Conservation (phyloP, 805 yeast genomes). For the Wickerhamomyces hampshirensis region DNA sequence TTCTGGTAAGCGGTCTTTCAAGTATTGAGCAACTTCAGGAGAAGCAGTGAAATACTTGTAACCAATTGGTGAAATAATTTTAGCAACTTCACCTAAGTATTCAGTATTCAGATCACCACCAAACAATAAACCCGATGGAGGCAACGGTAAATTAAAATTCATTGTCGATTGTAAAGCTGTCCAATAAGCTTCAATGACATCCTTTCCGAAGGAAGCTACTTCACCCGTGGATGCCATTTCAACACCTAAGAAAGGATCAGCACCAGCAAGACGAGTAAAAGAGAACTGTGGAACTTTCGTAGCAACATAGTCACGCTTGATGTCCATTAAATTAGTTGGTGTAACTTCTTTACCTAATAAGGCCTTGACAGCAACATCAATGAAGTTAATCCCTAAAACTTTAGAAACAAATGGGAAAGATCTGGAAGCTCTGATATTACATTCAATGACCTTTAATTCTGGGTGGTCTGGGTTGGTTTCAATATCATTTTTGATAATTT, state of each 20-base stretch:
- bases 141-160: constrained; percentile 93
- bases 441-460: constrained; percentile 91
- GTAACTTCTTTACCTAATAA: constrained; percentile 60
- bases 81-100: constrained; percentile 69
- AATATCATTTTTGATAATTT: constrained; percentile 76
- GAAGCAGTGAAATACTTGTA: constrained; percentile 80
- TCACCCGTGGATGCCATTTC: constrained; percentile 99
- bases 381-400: constrained; percentile 91
- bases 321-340: constrained; percentile 80
- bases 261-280: constrained; percentile 97
- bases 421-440: constrained; percentile 97
- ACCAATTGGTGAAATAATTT: constrained; percentile 64
- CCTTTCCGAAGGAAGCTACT: constrained; percentile 92
- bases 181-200: constrained; percentile 92
- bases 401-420: constrained; percentile 99
- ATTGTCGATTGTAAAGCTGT: constrained; percentile 93
- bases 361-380: constrained; percentile 90
- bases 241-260: constrained; percentile 98
- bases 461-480: constrained; percentile 52
- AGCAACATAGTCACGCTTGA: constrained; percentile 78
- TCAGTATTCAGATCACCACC: constrained; percentile 87
- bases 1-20: constrained; percentile 41
- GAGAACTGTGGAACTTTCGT: constrained; percentile 98
- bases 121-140: constrained; percentile 83
- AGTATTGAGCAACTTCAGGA: constrained; percentile 63